phyloP scores from a whole-genome alignment of 2,329 filamentous ascomycete genomes.

The Aureobasidium sp. region DNA sequence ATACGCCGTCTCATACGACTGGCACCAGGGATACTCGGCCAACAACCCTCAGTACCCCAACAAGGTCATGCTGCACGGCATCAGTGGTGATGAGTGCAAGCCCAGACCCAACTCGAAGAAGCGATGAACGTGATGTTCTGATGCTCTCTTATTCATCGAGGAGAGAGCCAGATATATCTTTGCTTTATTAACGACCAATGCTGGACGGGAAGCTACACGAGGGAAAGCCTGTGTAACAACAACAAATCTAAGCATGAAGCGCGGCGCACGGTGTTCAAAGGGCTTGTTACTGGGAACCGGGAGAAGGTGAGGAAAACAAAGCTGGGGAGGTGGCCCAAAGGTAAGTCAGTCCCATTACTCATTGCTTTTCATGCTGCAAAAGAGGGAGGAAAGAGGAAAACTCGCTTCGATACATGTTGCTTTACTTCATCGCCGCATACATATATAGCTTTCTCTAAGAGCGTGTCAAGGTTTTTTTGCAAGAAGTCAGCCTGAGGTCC shows the following conservation, averaged over 20 bases:
- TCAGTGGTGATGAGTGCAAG: conserved; percentile 42
- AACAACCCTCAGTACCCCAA: conserved; percentile 57
- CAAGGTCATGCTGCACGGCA: conserved; percentile 43
- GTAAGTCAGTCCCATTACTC: neutral
- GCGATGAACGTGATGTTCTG: conserved; percentile 23
- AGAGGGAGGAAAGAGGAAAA: neutral
- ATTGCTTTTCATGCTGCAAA: neutral
- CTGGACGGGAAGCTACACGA: neutral
- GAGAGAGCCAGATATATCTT: neutral
- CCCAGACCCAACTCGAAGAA: conserved; percentile 39
- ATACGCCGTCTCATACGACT: conserved; percentile 85
- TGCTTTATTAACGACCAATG: conserved; percentile 3
- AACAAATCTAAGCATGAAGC: neutral
- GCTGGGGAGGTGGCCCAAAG: neutral
- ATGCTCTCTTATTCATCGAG: neutral
- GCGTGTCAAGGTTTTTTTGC: too few species aligned
- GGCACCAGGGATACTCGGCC: conserved; percentile 88
- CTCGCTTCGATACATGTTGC: neutral
- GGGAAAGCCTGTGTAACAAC: neutral
- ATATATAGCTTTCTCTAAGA: too few species aligned
- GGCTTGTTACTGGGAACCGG: neutral
- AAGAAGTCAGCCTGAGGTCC: too few species aligned
- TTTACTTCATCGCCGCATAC: neutral
- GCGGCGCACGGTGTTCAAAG: conserved; percentile 11
- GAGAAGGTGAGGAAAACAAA: neutral